These are phyloP conservation scores for Buxus sempervirens DNA, from an alignment of 164 flowering plant species.

Conservation along the genomic window DNA sequence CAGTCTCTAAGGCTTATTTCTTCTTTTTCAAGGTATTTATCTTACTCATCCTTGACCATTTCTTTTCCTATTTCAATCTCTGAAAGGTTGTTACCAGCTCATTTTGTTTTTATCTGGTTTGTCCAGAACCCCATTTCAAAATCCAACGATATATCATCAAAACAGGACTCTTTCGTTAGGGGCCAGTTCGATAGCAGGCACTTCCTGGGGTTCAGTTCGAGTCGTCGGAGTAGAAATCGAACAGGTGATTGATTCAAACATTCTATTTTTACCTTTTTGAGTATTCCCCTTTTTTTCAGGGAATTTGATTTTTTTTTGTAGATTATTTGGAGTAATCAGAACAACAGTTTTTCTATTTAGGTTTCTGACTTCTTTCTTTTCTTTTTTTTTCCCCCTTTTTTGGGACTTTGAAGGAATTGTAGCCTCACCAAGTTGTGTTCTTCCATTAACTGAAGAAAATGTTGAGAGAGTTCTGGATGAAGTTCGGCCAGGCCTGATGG, in stretches of 20 bases:
- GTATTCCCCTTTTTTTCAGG: background rate
- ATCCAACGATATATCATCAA: conserved; percentile 29
- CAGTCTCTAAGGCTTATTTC: conserved; percentile 19
- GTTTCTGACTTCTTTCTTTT: background rate
- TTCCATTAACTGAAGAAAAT: conserved; percentile 83
- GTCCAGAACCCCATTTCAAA: conserved; percentile 24
- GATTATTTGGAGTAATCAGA: background rate
- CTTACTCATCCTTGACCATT: background rate
- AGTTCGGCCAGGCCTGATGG: conserved; percentile 84
- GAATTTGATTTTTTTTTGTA: background rate
- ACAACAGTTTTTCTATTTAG: background rate
- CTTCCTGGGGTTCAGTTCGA: conserved; percentile 17
- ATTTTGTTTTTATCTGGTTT: conserved; percentile 1
- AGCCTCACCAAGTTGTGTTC: conserved; percentile 26
- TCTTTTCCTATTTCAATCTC: background rate
- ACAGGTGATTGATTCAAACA: conserved; percentile 12
- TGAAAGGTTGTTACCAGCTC: background rate
- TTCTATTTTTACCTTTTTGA: background rate
- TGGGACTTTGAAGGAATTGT: conserved; percentile 23
- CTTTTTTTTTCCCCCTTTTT: too few species aligned
- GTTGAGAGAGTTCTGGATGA: conserved; percentile 85
- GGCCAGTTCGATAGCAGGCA: conserved; percentile 26
- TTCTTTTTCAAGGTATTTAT: conserved; percentile 27
- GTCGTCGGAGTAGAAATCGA: conserved; percentile 10
- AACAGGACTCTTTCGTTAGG: conserved; percentile 28